Evolutionary conservation across 2,329 filamentous ascomycete genomes (phyloP), one percentile per base, ranked within the genome.

Genomic region (Colletotrichum truncatum): DNA sequence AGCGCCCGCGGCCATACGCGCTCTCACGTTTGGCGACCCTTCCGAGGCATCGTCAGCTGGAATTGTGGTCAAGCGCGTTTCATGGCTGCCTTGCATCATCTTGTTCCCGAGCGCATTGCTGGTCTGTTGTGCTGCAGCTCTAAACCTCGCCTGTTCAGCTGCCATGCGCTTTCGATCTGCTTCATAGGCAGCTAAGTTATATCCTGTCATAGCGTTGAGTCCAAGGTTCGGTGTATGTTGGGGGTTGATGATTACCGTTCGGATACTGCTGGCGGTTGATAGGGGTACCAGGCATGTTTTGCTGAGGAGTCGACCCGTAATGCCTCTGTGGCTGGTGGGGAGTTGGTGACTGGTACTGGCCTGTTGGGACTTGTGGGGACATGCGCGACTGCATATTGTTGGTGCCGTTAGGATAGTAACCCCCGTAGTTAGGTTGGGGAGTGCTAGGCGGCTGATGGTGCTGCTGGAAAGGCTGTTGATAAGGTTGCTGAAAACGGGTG

Each of bases 141-240:
- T 75, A 3, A 82, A 83, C 58, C 83, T 82, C 7, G 84, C 82
- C 71, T 85, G 83, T 55, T 86, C 71, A 84, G 75, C 48, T 84
- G 56, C 49, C 21, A 66, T 80, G 57, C 82, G 80, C 70, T 62
- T 48, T 16, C 61, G 63, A n/a, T 66, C 63, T 34, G 63, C 51
- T 36, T 58, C 53, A 16, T 52, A 52, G 18, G 55, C 58, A 30
- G 57, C 58, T 30, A 59, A 45, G 12, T 66, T 62, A 18, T 66
- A 66, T 8, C 57, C 63, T 21, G 54, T 62, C 38, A 65, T 41
- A 18, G 63, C 21, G 30, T 55, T 63, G 28, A 64, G 7, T 83
- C 81, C 70, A 5, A 16, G 21, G 11, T 43, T 54, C 4, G 54
- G 54, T n/a, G 57, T 59, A 62, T 75, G 76, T 67, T 80, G 76